Evolutionary conservation across 2,329 filamentous ascomycete genomes (phyloP).

Genomic region (Dryadomyces quercivorus): DNA sequence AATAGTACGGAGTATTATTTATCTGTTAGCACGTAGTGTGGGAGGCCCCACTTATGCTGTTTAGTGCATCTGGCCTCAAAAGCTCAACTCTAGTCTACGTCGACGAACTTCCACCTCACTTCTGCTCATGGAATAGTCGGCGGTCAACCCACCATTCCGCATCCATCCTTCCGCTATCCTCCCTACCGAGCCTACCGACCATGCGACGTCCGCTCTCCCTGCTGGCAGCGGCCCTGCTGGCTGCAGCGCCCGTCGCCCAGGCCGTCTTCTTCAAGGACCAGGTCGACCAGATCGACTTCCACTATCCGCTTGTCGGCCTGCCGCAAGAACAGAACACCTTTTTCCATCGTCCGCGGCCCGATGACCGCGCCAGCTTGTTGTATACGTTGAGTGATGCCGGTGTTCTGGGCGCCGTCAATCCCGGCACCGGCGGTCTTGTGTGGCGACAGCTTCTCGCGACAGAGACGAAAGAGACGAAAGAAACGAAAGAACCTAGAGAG

Average conservation of each 20-base stretch:
- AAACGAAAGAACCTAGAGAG: slow-evolving; percentile 19
- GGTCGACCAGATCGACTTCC: slow-evolving; percentile 84
- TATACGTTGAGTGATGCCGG: slow-evolving; percentile 82
- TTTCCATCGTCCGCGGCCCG: slow-evolving; percentile 76
- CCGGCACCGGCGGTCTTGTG: slow-evolving; percentile 67
- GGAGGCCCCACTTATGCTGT: neutral
- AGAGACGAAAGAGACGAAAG: too few relatives aligned
- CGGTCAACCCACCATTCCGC: too few relatives aligned
- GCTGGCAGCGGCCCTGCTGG: slow-evolving; percentile 1
- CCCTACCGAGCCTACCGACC: neutral
- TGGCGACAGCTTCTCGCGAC: slow-evolving; percentile 65
- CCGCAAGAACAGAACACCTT: slow-evolving; percentile 78
- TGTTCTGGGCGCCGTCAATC: slow-evolving; percentile 79
- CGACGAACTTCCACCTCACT: too few relatives aligned
- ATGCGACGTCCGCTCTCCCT: neutral
- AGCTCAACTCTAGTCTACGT: too few relatives aligned
- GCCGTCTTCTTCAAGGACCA: slow-evolving; percentile 72
- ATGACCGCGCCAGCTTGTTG: slow-evolving; percentile 76
- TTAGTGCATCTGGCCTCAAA: too few relatives aligned
- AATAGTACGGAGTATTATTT: neutral
- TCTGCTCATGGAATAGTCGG: too few relatives aligned
- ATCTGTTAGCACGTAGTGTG: too few relatives aligned
- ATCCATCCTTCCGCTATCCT: too few relatives aligned
- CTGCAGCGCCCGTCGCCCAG: slow-evolving; percentile 31
- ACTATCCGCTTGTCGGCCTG: slow-evolving; percentile 76